Percentiles rank a stretch among this genome's conserved stretches.
These are phyloP conservation scores for Aspergillus terreus DNA, from an alignment of 2,329 filamentous ascomycete genomes.

Conservation along the genomic window DNA sequence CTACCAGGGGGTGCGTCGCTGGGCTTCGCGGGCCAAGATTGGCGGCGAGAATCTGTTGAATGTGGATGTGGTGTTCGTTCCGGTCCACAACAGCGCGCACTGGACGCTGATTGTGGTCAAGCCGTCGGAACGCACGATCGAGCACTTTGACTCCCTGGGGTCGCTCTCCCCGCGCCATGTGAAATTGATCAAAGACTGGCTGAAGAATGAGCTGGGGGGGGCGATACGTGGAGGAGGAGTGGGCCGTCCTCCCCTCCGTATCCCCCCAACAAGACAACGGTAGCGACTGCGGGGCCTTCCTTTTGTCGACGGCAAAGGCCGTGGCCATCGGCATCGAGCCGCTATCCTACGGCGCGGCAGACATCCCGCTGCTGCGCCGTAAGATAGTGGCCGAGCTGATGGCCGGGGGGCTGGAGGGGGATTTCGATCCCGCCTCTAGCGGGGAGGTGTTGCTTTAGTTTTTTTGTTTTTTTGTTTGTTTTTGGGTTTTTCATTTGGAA, in stretches of 20 bases:
- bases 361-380: constrained; percentile 40
- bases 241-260: constrained; percentile 36
- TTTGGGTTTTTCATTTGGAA: background rate
- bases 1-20: constrained; percentile 38
- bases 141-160: constrained; percentile 47
- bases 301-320: constrained; percentile 47
- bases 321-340: constrained; percentile 44
- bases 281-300: constrained; percentile 50
- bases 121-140: constrained; percentile 41
- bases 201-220: constrained; percentile 39
- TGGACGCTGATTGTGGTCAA: constrained; percentile 48
- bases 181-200: constrained; percentile 37
- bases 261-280: constrained; percentile 46
- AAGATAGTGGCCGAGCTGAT: constrained; percentile 49
- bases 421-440: constrained; percentile 32
- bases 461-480: background rate
- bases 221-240: constrained; percentile 41
- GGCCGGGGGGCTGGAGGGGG: constrained; percentile 42
- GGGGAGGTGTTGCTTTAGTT: constrained; percentile 22
- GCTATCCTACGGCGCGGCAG: constrained; percentile 36
- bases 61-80: constrained; percentile 46
- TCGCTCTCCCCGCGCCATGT: constrained; percentile 30
- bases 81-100: constrained; percentile 44
- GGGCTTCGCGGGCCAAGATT: constrained; percentile 47
- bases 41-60: constrained; percentile 41